These are phyloP conservation scores for Paraphoma chrysanthemicola DNA, from an alignment of 2,329 filamentous ascomycete genomes.

Conservation along the genomic window DNA sequence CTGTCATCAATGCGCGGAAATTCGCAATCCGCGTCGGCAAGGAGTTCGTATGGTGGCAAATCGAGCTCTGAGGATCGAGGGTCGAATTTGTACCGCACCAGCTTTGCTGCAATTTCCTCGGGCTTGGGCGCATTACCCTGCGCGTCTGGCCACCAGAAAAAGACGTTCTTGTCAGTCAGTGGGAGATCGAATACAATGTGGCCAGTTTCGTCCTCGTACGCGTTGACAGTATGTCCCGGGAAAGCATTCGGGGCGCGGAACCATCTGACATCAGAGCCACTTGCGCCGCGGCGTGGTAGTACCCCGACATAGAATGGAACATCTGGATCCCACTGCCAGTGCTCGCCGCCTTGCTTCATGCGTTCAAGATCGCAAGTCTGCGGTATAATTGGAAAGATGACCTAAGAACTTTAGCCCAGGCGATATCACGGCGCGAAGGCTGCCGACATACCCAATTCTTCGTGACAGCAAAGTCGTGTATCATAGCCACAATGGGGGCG, in stretches of 20 bases:
- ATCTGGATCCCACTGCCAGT: slow-evolving; percentile 50
- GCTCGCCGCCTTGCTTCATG: slow-evolving; percentile 49
- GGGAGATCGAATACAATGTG: slow-evolving; percentile 47
- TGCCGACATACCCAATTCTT: slow-evolving; percentile 40
- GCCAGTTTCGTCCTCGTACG: slow-evolving; percentile 25
- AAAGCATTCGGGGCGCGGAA: slow-evolving; percentile 46
- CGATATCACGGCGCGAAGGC: not conserved
- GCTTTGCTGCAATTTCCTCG: slow-evolving; percentile 6
- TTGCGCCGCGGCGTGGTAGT: slow-evolving; percentile 23
- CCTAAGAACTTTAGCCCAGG: slow-evolving; percentile 19
- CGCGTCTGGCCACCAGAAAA: slow-evolving; percentile 53
- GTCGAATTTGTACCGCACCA: slow-evolving; percentile 45
- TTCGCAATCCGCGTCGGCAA: slow-evolving; percentile 44
- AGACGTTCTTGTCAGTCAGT: slow-evolving; percentile 50
- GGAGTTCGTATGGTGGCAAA: slow-evolving; percentile 28
- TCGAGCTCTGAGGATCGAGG: slow-evolving; percentile 25
- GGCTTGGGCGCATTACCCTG: slow-evolving; percentile 21
- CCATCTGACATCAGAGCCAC: slow-evolving; percentile 35
- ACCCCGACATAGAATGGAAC: slow-evolving; percentile 38
- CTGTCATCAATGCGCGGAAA: slow-evolving; percentile 54
- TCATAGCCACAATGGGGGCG: slow-evolving; percentile 48
- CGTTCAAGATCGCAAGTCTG: slow-evolving; percentile 42
- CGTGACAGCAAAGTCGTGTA: slow-evolving; percentile 53
- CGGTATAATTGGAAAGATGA: slow-evolving; percentile 48
- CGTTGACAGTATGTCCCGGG: slow-evolving; percentile 48